Evolutionary conservation across 257 asterid genomes (phyloP), one percentile per base, ranked within the genome.

Genomic region (Gentiana macrophylla): DNA sequence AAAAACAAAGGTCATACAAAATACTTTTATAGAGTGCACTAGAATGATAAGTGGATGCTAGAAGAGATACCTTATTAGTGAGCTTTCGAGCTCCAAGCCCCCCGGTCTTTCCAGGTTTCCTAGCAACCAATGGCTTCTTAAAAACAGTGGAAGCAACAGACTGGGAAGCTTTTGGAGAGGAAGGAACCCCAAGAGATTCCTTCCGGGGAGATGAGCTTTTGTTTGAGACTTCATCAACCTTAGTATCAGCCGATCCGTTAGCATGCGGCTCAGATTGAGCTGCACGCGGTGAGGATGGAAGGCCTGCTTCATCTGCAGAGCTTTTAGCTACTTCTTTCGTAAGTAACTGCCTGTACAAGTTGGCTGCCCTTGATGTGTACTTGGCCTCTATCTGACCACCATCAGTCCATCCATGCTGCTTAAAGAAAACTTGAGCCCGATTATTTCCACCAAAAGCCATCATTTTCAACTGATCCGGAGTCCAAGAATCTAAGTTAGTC

Each of bases 381-480:
- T 91, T 87, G 52, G 95, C 86, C 77, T 87, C 97, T 52, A 86
- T 77, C 82, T 85, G 88, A 79, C 97, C 94, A 60, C 97, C 99
- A 74, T 83, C 98, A 38, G 70, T 72, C 98, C 98, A 92, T 60
- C 98, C 98, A 66, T 92, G 98, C 75, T 88, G 98, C 74, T 88
- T 92, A 72, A 92, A 92, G 74, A 92, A 92, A 57, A 72, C 91
- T 63, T 85, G 97, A 53, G 97, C 99, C 64, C 99, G 94, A 45
- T 81, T 87, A 76, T 91, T 91, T 64, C 98, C 98, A 62, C 98
- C 96, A 56, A 82, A 87, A 69, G 62, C 60, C 98, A 91, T 91
- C 89, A 87, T 71, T 69, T 87, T 91, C 77, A 91, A 76, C 77
- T 91, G 98, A 41, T 91, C 98, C 9, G 95, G 89, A 35, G 89